Evolutionary conservation across 768 basidiomycete genomes (phyloP), one percentile per base, ranked within the genome.

Genomic region (Pilatotrama ljubarskyi): DNA sequence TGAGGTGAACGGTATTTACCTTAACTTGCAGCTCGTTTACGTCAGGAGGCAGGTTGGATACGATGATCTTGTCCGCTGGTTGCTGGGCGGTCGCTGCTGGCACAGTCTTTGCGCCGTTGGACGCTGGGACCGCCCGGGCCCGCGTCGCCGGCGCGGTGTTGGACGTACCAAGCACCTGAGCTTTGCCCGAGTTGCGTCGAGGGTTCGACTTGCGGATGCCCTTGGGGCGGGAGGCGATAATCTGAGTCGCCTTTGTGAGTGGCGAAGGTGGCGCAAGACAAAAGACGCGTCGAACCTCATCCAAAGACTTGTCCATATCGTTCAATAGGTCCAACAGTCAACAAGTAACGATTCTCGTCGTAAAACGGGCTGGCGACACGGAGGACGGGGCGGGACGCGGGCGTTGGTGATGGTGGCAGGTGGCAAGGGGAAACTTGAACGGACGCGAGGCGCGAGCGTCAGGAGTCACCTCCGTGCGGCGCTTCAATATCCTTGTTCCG

Each of bases 11-110:
- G 17, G 15, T 35, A 78, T 84, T 62, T 62, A 98, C 97, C 84
- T 90, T 92, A 75, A 99, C 86, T 75, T 97, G 93, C 17, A 80
- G 77, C 73, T 98, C 95, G 66, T 93, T 96, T 54, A 99, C 96
- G 70, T 99, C 96, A 7, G 74, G 70, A 32, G 96, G 96, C 44
- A 99, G 86, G 73, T 95, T 95, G 64, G 91, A 93, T 55, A 99
- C 93, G 68, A 98, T 93, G 66, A 98, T 95, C 79, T 98, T 98
- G 73, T 91, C 87, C 1, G 92, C 81, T 6, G 78, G 70, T 47
- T 81, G 74, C 18, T 74, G 66, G 26, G 36, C 41, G 22, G 80
- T 62, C 11, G 80, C 67, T 13, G 68, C 64, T 44, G 73, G 63
- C 35, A 78, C 77, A 36, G 79, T 70, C 62, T 79, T 77, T 7